Evolutionary conservation across 164 flowering plant species (phyloP), one percentile per base, ranked within the genome.

Genomic region (Malania oleifera): DNA sequence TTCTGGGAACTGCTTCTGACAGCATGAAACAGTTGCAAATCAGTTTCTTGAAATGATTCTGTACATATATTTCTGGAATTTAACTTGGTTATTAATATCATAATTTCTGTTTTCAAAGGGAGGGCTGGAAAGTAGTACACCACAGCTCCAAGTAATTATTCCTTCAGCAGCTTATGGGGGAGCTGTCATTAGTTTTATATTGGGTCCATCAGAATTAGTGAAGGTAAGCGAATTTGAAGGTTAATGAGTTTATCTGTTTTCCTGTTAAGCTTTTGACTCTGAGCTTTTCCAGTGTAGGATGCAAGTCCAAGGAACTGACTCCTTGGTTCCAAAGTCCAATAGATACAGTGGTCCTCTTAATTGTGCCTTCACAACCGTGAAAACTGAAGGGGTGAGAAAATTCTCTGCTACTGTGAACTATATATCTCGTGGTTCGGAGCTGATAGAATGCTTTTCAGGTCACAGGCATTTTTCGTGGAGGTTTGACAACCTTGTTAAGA

Each of bases 231-330:
- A 52, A 46, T 19, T 68, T 31, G 35, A 38, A 26, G 43, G 19
- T 1, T 41, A 28, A 17, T 37, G 20, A n/a, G 26, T 50, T 12
- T 22, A 9, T 45, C 19, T 13, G 1, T 22, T 44, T 35, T 25
- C 25, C 34, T 46, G 10, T 24, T 18, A 27, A 53, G 22, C 54
- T 54, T 57, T 48, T 79, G 70, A 73, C 77, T 47, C 43, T 68
- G 44, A 61, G 40, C 49, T 61, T 65, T 69, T 82, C 61, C 97
- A 87, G 97, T 92, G 98, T 80, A 92, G 96, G 83, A 87, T 92
- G 93, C 98, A 89, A 82, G 79, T 92, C 64, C 96, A 89, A 65
- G 96, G 93, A 54, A 66, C 84, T 15, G 92, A 82, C 51, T 84
- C 89, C 13, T 56, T 78, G 49, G 75, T 82, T 63, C 82, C 81